Conservation (phyloP, 1,139 yeast species). For the Zhuliangozyma parablackwelliae region DNA sequence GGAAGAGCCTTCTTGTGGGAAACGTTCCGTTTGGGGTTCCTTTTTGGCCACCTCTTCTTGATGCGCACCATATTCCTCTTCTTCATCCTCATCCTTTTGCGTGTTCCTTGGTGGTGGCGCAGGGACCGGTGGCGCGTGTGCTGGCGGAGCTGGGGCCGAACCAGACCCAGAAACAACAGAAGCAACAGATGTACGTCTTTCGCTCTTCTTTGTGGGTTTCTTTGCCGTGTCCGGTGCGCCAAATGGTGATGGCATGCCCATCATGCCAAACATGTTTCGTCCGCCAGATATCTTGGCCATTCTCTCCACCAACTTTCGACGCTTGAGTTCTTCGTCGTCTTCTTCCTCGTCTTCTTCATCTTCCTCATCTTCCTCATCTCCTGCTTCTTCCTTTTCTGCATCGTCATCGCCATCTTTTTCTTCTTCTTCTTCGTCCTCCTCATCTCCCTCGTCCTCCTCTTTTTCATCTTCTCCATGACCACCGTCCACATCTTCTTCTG, state of each 20-base stretch:
- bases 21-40: not conserved
- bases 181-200: too few species aligned
- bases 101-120: not conserved
- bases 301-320: conserved; percentile 79
- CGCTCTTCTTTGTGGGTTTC: conserved; percentile 10
- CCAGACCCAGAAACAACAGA: too few species aligned
- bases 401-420: conserved; percentile 5
- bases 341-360: conserved; percentile 29
- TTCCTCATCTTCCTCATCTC: conserved; percentile 15
- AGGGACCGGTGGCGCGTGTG: conserved; percentile 1
- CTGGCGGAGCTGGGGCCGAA: too few species aligned
- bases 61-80: conserved; percentile 3
- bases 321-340: conserved; percentile 75
- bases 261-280: conserved; percentile 82
- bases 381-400: conserved; percentile 10
- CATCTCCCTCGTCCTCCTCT: conserved; percentile 5
- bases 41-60: not conserved
- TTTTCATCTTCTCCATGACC: conserved; percentile 4
- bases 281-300: conserved; percentile 96
- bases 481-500: conserved; percentile 5
- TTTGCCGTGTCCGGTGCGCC: conserved; percentile 20
- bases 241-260: conserved; percentile 52
- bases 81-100: conserved; percentile 4
- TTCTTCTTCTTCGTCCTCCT: conserved; percentile 5
- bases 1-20: conserved; percentile 20